These are phyloP conservation scores for Hericium alpestre DNA, from an alignment of 768 basidiomycete genomes.

Conservation along the genomic window DNA sequence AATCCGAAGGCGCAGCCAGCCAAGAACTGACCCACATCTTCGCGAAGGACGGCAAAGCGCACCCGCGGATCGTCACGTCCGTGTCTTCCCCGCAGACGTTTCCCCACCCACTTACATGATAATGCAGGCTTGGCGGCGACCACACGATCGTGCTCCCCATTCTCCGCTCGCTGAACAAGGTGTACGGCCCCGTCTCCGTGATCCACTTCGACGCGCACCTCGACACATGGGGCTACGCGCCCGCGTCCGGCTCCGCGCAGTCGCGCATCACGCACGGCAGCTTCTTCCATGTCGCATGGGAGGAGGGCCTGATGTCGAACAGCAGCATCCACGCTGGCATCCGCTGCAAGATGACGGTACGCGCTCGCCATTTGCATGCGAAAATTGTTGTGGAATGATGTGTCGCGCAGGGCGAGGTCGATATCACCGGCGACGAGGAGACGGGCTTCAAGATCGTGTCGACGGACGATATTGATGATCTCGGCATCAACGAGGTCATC, in stretches of 20 bases:
- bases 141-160: slow-evolving; percentile 86
- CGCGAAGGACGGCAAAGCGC: slow-evolving; percentile 48
- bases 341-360: slow-evolving; percentile 57
- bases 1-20: slow-evolving; percentile 5
- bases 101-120: neutral
- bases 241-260: slow-evolving; percentile 34
- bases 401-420: slow-evolving; percentile 38
- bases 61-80: slow-evolving; percentile 65
- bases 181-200: slow-evolving; percentile 74
- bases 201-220: slow-evolving; percentile 77
- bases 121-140: slow-evolving; percentile 55
- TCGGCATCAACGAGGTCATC: slow-evolving; percentile 63
- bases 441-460: slow-evolving; percentile 75
- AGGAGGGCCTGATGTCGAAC: slow-evolving; percentile 68
- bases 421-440: slow-evolving; percentile 56
- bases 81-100: neutral
- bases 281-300: slow-evolving; percentile 71
- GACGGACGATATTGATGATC: slow-evolving; percentile 75
- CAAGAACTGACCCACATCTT: slow-evolving; percentile 21
- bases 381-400: neutral
- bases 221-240: slow-evolving; percentile 50
- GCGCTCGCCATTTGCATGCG: slow-evolving; percentile 8
- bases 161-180: slow-evolving; percentile 63
- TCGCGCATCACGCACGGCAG: slow-evolving; percentile 75
- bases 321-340: slow-evolving; percentile 79